phyloP scores from a whole-genome alignment of 2,329 filamentous ascomycete species.

The Chrysosporium queenslandicum region DNA sequence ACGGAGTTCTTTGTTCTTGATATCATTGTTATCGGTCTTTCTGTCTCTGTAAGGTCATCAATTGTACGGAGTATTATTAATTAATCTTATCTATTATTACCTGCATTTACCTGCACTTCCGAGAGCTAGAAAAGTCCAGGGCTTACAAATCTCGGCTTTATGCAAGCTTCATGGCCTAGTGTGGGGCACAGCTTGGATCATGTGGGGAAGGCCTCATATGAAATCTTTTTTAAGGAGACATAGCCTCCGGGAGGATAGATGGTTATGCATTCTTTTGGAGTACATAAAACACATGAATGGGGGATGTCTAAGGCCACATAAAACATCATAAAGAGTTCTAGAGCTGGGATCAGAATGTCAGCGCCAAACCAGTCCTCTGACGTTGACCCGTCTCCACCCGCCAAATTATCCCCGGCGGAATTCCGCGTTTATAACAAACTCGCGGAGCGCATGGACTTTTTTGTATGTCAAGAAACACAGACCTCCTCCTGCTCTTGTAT shows the following conservation, averaged over 20 bases:
- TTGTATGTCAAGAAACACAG: constrained; percentile 43
- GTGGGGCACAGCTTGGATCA: neutral
- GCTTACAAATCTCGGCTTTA: neutral
- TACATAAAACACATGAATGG: neutral
- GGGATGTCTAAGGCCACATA: neutral
- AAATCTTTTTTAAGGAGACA: no score
- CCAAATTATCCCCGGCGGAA: constrained; percentile 55
- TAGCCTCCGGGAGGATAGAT: neutral
- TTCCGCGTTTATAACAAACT: constrained; percentile 62
- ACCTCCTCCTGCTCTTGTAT: neutral
- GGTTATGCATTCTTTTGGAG: no score
- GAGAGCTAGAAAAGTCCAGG: neutral
- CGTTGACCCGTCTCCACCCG: constrained; percentile 30
- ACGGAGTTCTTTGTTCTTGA: neutral
- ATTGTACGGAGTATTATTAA: neutral
- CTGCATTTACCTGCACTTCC: neutral
- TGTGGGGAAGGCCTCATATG: neutral
- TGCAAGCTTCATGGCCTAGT: neutral
- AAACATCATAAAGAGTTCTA: neutral
- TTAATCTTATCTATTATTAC: neutral
- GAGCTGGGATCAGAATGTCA: no score
- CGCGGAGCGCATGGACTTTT: constrained; percentile 64
- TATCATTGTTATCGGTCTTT: neutral
- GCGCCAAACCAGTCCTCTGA: neutral
- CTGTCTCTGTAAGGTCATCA: neutral